Evolutionary conservation across 2,329 filamentous ascomycete species (phyloP), one percentile per base, ranked within the genome.

Genomic region (Endothia cerciana): DNA sequence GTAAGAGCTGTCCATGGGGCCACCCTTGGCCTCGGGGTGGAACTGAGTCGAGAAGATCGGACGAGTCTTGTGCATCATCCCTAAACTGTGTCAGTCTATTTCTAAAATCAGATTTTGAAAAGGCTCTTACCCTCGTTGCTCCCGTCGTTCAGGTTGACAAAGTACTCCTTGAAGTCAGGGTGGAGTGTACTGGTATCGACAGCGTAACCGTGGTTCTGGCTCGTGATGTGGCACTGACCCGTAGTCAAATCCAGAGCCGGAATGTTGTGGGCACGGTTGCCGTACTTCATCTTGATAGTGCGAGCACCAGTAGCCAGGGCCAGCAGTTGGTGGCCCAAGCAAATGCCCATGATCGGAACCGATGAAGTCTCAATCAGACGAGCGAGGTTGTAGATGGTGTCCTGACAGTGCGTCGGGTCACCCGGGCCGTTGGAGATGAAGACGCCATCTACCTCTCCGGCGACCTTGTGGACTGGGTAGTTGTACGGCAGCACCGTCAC

Each of bases 401-500:
- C 88, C 76, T 93, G 91, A 84, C 94, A 97, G 82, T 99, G 95
- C 51, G 94, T 98, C 73, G 95, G 95, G 81, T 99, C 95, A 81
- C 95, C 95, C 36, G 95, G 95, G 67, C 95, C 95, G 82, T 99
- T 99, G 80, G 93, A 97, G 82, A 98, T 97, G 86, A 99, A 99
- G 75, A 99, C 90, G 75, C 95, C 95, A 73, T 99, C 95, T 74
- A 97, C 98, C 85, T 98, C 93, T 80, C 96, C 91, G 65, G 95
- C 92, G 45, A 97, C 92, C 86, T 98, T 97, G 87, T 98, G 94
- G 77, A 99, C 95, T 62, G 94, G 94, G 82, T 95, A 98, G 83
- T 98, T 89, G 81, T 91, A 97, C 67, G 95, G 95, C 84, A 99
- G 96, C 74, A 93, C 92, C 49, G 95, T 98, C 70, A 97, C 91